Evolutionary conservation across 2,329 filamentous ascomycete genomes (phyloP).

Genomic region (Fusarium sp.): DNA sequence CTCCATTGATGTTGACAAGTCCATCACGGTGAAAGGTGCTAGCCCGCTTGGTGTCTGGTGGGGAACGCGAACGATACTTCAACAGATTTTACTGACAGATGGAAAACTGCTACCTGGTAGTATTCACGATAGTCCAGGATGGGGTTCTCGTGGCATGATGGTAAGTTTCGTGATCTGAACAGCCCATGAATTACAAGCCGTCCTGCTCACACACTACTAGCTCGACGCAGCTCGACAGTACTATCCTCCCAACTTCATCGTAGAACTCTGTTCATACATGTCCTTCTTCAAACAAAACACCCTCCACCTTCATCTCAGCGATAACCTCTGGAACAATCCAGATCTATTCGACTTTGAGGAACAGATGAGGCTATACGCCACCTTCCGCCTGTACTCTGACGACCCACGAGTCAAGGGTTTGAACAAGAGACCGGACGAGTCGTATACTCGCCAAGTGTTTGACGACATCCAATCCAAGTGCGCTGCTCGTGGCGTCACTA

Average conservation of each 20-base stretch:
- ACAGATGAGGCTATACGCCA: not conserved
- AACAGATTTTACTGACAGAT: not conserved
- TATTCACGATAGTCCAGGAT: not conserved
- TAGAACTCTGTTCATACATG: not conserved
- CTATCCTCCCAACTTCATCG: not conserved
- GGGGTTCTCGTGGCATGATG: not conserved
- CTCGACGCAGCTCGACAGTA: not conserved
- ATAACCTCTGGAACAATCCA: not conserved
- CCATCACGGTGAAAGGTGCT: not conserved
- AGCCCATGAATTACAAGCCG: not conserved
- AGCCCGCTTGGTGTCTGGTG: not conserved
- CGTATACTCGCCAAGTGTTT: not conserved
- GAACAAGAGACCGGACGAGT: not conserved
- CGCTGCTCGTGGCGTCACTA: not conserved
- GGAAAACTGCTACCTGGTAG: not conserved
- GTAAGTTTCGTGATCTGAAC: not conserved
- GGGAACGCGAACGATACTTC: not conserved
- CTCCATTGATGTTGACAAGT: not conserved
- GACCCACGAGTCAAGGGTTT: not conserved
- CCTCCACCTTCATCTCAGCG: not conserved
- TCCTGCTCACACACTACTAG: not conserved
- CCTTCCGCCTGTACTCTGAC: not conserved
- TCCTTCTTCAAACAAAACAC: not conserved
- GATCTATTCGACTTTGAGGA: not conserved
- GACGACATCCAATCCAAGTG: not conserved